Evolutionary conservation across 331 rosid genomes (phyloP), one percentile per base, ranked within the genome.

Genomic region (Stylosanthes scabra): DNA sequence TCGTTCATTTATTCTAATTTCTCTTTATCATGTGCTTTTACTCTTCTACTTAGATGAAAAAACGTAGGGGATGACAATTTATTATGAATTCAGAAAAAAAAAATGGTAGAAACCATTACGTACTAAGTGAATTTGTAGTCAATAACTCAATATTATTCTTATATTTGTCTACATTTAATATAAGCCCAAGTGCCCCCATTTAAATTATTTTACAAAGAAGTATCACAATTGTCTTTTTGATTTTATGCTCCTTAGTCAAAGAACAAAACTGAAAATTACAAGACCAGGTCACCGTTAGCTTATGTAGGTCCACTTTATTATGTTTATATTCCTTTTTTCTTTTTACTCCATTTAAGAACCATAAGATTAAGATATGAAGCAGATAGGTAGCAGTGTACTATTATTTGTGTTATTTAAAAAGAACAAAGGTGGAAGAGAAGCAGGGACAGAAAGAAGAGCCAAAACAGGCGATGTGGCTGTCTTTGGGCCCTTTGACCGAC

Each of bases 401-500:
- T 2, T 73, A 37, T 2, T 73, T 13, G 60, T 55, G 1, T 14
- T 64, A 25, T 10, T 52, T 1, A 25, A 74, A 54, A 67, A 2
- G 28, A 8, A 68, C 60, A 59, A 77, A 57, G 71, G 78, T 51
- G 41, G 74, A 64, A 56, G 8, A 63, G 66, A 14, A 59, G 13
- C 45, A 56, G 16, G 6, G 74, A 71, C 1, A 0, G 57, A 51
- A 51, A 58, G 52, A 47, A 29, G 46, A 74, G 58, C 9, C 7
- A 20, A 49, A 49, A 75, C 50, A 42, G 40, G 70, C 37, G 61
- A 74, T 9, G 83, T 70, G 83, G 73, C 73, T 71, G 7, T 10
- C 9, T 74, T 37, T 59, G 44, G 55, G 66, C 39, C 34, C 61
- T 34, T 75, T 75, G 10, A 25, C 84, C 82, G 79, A 71, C 68